These are phyloP conservation scores for Suillus tomentosus DNA, from an alignment of 768 basidiomycete genomes.

Conservation along the genomic window DNA sequence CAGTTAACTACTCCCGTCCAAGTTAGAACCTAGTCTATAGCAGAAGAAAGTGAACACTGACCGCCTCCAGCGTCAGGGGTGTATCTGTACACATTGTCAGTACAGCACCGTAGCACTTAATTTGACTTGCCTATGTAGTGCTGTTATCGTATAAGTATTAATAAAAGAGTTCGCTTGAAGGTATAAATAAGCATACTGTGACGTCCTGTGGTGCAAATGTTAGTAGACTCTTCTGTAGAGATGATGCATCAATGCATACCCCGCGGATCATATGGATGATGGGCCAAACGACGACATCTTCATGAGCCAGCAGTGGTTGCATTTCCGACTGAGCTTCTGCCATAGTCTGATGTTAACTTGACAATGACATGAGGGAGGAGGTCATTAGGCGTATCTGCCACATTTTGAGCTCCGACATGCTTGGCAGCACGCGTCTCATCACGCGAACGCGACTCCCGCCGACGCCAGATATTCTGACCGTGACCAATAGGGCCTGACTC, in stretches of 20 bases:
- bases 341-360: constrained; percentile 11
- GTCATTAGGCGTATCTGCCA: constrained; percentile 16
- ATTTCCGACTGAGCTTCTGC: constrained; percentile 28
- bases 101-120: constrained; percentile 11
- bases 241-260: constrained; percentile 39
- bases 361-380: neutral
- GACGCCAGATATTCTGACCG: constrained; percentile 30
- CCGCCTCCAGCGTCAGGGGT: constrained; percentile 79
- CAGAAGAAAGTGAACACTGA: constrained; percentile 36
- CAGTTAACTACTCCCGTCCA: constrained; percentile 54
- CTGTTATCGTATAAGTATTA: constrained; percentile 37
- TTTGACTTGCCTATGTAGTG: constrained; percentile 62
- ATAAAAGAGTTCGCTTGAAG: constrained; percentile 2
- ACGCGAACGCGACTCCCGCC: constrained; percentile 15
- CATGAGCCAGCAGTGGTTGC: constrained; percentile 47
- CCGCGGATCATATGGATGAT: constrained; percentile 76
- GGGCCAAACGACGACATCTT: constrained; percentile 73
- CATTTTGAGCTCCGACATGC: constrained; percentile 36
- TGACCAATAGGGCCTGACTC: constrained; percentile 16
- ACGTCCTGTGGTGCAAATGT: constrained; percentile 52
- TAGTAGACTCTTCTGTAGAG: constrained; percentile 6
- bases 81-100: constrained; percentile 57
- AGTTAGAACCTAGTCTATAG: constrained; percentile 15
- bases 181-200: constrained; percentile 37
- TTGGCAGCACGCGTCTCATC: constrained; percentile 28